phyloP scores from a whole-genome alignment of 2,329 filamentous ascomycete genomes.

The Penicillium sumatraense region DNA sequence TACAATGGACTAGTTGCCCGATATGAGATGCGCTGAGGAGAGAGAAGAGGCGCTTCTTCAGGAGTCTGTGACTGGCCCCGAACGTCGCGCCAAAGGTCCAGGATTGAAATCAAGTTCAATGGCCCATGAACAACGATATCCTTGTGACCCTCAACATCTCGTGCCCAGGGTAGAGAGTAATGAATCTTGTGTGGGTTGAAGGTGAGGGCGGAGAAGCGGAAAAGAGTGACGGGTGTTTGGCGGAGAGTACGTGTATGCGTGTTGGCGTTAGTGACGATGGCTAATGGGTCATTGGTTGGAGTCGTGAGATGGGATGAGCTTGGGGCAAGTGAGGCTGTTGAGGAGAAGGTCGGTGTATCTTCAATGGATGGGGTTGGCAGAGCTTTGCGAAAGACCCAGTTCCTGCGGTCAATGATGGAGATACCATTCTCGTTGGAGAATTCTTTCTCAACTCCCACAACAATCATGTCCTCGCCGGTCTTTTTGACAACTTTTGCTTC shows the following conservation, averaged over 20 bases:
- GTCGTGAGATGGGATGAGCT: slow-evolving; percentile 16
- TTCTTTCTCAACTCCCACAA: slow-evolving; percentile 67
- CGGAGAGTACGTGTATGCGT: slow-evolving; percentile 38
- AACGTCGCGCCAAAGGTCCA: slow-evolving; percentile 51
- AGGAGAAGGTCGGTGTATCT: no score
- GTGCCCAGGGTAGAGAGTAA: slow-evolving; percentile 49
- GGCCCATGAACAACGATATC: slow-evolving; percentile 51
- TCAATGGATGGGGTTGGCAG: slow-evolving; percentile 28
- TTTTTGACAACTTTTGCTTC: slow-evolving; percentile 59
- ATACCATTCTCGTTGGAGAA: slow-evolving; percentile 58
- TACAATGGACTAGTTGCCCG: slow-evolving; percentile 56
- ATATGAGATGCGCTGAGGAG: slow-evolving; percentile 52
- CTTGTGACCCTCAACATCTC: slow-evolving; percentile 48
- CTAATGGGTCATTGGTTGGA: slow-evolving; percentile 17
- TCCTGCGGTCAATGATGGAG: slow-evolving; percentile 59
- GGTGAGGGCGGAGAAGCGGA: slow-evolving; percentile 50
- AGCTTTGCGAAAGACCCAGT: slow-evolving; percentile 52
- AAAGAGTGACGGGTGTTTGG: slow-evolving; percentile 46
- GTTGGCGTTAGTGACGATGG: slow-evolving; percentile 26
- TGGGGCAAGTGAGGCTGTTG: slow-evolving; percentile 3
- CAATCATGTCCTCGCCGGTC: slow-evolving; percentile 64
- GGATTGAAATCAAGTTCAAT: slow-evolving; percentile 48
- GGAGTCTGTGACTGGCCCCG: slow-evolving; percentile 19
- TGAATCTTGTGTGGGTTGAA: slow-evolving; percentile 53
- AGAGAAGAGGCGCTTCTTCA: slow-evolving; percentile 25